phyloP scores from a whole-genome alignment of 257 asterid species.

The Capsicum rhomboideum region DNA sequence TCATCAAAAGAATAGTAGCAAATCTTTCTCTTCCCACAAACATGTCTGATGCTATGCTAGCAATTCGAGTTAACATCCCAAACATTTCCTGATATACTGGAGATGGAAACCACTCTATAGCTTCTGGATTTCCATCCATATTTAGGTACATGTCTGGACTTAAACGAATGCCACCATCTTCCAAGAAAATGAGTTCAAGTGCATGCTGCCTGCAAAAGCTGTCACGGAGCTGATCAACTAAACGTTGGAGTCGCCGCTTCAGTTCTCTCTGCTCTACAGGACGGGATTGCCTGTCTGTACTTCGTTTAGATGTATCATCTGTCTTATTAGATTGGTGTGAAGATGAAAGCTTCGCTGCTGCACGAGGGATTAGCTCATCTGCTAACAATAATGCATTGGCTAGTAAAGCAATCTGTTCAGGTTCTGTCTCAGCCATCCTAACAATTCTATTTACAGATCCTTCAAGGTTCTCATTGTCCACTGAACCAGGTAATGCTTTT shows the following conservation, averaged over 20 bases:
- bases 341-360: conserved; percentile 46
- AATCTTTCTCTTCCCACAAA: conserved; percentile 87
- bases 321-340: conserved; percentile 12
- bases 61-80: conserved; percentile 50
- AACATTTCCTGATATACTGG: conserved; percentile 85
- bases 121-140: conserved; percentile 50
- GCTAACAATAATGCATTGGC: conserved; percentile 73
- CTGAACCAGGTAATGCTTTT: conserved; percentile 68
- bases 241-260: conserved; percentile 57
- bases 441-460: conserved; percentile 59
- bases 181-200: conserved; percentile 73
- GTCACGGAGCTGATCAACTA: conserved; percentile 81
- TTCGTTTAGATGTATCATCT: conserved; percentile 37
- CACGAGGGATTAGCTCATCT: conserved; percentile 84
- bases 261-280: conserved; percentile 74
- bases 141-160: conserved; percentile 69
- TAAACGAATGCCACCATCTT: conserved; percentile 72
- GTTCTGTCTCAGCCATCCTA: conserved; percentile 59
- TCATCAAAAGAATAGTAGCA: conserved; percentile 74
- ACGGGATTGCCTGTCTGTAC: conserved; percentile 35
- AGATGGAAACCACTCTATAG: conserved; percentile 94
- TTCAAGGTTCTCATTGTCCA: conserved; percentile 72
- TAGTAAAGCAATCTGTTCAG: conserved; percentile 57
- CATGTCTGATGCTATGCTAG: conserved; percentile 61
- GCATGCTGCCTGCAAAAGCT: conserved; percentile 88